These are phyloP conservation scores for Elaeis oleifera DNA, from an alignment of 202 grass and related monocot genomes.

Conservation along the genomic window DNA sequence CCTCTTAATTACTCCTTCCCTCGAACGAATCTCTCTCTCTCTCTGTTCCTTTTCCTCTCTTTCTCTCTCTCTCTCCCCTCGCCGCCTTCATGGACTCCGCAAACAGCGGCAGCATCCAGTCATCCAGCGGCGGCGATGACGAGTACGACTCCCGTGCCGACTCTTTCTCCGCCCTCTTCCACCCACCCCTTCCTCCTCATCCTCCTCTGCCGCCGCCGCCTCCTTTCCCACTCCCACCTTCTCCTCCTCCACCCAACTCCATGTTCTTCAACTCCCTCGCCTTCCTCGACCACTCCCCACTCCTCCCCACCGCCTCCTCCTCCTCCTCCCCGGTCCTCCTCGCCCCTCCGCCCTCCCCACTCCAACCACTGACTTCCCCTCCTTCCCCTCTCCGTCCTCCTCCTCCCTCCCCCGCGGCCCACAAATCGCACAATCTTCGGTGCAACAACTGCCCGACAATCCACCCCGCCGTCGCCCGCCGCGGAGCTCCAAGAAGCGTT, in stretches of 20 bases:
- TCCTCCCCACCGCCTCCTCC: neutral
- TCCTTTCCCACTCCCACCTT: neutral
- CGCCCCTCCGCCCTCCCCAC: neutral
- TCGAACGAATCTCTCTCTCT: neutral
- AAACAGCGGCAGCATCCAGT: constrained; percentile 59
- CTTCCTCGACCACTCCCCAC: constrained; percentile 18
- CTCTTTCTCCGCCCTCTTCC: constrained; percentile 31
- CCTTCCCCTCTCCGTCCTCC: neutral
- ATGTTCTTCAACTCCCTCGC: constrained; percentile 22
- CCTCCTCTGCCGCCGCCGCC: constrained; percentile 18
- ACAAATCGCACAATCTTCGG: neutral
- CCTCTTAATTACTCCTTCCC: constrained; percentile 6
- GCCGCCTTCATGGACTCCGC: constrained; percentile 42
- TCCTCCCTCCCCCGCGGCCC: neutral
- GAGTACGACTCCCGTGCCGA: constrained; percentile 57
- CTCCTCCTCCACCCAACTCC: neutral
- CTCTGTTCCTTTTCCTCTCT: constrained; percentile 15
- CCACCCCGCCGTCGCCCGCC: neutral
- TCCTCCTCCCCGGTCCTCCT: neutral
- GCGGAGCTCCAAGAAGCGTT: constrained; percentile 35
- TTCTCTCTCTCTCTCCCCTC: neutral
- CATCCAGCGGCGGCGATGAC: constrained; percentile 55
- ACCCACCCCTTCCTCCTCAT: constrained; percentile 14
- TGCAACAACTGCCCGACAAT: too few relatives aligned
- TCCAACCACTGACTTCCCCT: constrained; percentile 3